Conservation (phyloP, 371 early-diverging fungal species). For the Syncephalastrum racemosum region DNA sequence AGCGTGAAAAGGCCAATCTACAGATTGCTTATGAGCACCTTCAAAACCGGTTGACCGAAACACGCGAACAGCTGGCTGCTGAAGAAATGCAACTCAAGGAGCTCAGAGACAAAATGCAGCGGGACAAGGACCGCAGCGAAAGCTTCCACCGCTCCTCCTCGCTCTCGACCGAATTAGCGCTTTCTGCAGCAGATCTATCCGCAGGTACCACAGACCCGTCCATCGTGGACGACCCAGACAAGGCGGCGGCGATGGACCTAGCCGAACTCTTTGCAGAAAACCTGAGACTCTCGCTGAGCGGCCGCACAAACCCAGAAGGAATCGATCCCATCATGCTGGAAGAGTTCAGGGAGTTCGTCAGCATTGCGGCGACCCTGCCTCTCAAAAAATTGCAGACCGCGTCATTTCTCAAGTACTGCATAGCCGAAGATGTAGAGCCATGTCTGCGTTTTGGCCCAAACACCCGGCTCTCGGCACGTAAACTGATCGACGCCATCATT, state of each 20-base stretch:
- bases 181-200: neutral
- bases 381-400: slow-evolving; percentile 68
- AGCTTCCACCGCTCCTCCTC: neutral
- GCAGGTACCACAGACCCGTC: neutral
- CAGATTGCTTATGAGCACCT: slow-evolving; percentile 58
- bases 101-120: slow-evolving; percentile 67
- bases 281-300: slow-evolving; percentile 3
- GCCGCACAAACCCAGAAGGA: slow-evolving; percentile 14
- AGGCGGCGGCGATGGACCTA: slow-evolving; percentile 16
- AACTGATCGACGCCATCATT: slow-evolving; percentile 84
- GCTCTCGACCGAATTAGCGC: slow-evolving; percentile 2
- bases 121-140: slow-evolving; percentile 26
- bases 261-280: slow-evolving; percentile 13
- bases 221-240: slow-evolving; percentile 13
- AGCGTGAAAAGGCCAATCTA: slow-evolving; percentile 57
- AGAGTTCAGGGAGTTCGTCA: slow-evolving; percentile 82
- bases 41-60: slow-evolving; percentile 62
- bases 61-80: slow-evolving; percentile 62
- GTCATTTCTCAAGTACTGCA: slow-evolving; percentile 80
- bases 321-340: slow-evolving; percentile 66
- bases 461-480: slow-evolving; percentile 82
- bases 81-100: slow-evolving; percentile 78
- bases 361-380: slow-evolving; percentile 54
- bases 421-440: slow-evolving; percentile 87
- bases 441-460: slow-evolving; percentile 89